Evolutionary conservation across 805 yeast species (phyloP).

Genomic region (Lachancea meyersii): DNA sequence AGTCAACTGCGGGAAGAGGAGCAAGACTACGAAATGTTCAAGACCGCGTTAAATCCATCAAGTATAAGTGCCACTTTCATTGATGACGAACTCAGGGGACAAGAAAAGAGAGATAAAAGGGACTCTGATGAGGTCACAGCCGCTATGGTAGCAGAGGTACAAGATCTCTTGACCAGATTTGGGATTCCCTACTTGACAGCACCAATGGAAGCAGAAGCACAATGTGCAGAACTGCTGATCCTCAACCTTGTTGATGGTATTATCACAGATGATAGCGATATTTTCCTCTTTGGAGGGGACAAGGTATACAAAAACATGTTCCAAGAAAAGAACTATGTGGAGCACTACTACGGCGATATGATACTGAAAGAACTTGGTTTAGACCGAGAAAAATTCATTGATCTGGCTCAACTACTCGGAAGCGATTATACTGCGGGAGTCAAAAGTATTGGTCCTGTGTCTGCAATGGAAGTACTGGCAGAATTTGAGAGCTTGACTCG

Average conservation of each 20-base stretch:
- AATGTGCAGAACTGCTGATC: slow-evolving; percentile 75
- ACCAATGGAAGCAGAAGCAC: slow-evolving; percentile 99
- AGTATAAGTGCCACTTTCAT: slow-evolving; percentile 22
- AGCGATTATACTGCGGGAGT: slow-evolving; percentile 94
- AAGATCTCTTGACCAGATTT: slow-evolving; percentile 76
- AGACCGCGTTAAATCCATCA: slow-evolving; percentile 34
- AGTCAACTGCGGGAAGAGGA: slow-evolving; percentile 65
- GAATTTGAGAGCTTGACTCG: slow-evolving; percentile 53
- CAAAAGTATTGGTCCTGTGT: slow-evolving; percentile 90
- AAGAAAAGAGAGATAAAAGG: slow-evolving; percentile 61
- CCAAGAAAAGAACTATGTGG: slow-evolving; percentile 87
- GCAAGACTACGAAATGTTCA: slow-evolving; percentile 62
- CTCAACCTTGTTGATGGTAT: slow-evolving; percentile 85
- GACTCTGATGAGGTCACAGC: slow-evolving; percentile 89
- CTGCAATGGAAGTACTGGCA: slow-evolving; percentile 83
- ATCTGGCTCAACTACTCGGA: slow-evolving; percentile 78
- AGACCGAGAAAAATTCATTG: slow-evolving; percentile 57
- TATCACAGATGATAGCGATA: slow-evolving; percentile 95
- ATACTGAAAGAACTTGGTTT: slow-evolving; percentile 62
- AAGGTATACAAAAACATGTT: slow-evolving; percentile 86
- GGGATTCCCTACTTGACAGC: slow-evolving; percentile 95
- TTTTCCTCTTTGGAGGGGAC: slow-evolving; percentile 87
- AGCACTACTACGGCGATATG: slow-evolving; percentile 60
- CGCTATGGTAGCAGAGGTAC: slow-evolving; percentile 83
- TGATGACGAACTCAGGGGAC: slow-evolving; percentile 49